phyloP scores from a whole-genome alignment of 2,329 filamentous ascomycete genomes.

The Paradendryphiella salina region DNA sequence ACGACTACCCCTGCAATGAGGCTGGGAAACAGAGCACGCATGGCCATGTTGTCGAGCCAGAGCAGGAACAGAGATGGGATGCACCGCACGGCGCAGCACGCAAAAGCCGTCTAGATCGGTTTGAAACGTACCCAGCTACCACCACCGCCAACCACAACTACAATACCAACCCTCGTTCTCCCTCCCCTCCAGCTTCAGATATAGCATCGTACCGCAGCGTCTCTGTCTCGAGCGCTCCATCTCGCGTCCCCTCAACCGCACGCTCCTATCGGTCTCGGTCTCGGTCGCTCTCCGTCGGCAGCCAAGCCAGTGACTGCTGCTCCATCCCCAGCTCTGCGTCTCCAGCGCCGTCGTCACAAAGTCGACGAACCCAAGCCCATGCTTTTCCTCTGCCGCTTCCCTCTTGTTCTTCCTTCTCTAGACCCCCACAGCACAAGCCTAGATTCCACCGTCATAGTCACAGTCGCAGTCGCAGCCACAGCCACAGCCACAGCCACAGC shows the following conservation, averaged over 20 bases:
- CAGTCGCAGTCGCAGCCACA: too few species aligned
- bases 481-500: not conserved
- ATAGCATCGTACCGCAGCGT: constrained; percentile 6
- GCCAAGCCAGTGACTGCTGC: not conserved
- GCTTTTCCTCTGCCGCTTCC: too few species aligned
- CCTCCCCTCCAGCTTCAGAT: not conserved
- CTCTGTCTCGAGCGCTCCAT: not conserved
- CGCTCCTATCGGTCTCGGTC: not conserved
- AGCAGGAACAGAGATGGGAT: too few species aligned
- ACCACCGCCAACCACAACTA: not conserved
- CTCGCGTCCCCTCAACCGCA: not conserved
- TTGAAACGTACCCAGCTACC: not conserved
- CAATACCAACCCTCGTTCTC: not conserved
- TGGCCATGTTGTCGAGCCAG: too few species aligned
- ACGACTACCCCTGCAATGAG: too few species aligned
- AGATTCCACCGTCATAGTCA: too few species aligned
- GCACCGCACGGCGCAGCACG: not conserved
- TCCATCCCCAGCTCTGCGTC: too few species aligned
- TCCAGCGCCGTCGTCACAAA: not conserved
- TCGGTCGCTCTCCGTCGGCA: not conserved
- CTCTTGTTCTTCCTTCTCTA: too few species aligned
- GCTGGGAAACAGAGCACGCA: too few species aligned
- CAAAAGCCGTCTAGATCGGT: not conserved
- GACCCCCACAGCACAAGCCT: too few species aligned
- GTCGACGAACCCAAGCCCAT: not conserved